Percentiles rank a stretch among this genome's conserved stretches.
These are phyloP conservation scores for Tetragonia tetragonoides DNA, from an alignment of 148 eudicot species.

Conservation along the genomic window DNA sequence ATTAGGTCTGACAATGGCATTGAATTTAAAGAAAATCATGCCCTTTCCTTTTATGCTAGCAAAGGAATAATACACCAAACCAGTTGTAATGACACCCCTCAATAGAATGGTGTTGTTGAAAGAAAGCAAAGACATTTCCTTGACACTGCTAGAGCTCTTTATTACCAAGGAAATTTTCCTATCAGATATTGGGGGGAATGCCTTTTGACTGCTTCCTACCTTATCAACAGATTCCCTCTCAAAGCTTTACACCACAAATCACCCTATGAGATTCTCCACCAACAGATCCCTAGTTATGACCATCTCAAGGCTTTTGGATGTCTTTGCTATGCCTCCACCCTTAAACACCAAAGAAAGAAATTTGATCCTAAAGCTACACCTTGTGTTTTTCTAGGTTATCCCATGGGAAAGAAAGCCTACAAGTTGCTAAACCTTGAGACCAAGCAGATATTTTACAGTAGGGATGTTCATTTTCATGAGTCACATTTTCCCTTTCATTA, in stretches of 20 bases:
- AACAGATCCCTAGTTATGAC: not conserved
- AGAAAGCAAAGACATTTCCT: too few relatives aligned
- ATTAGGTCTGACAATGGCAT: too few relatives aligned
- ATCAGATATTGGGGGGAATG: not conserved
- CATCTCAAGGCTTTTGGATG: not conserved
- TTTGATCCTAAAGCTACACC: not conserved
- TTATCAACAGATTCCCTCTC: not conserved
- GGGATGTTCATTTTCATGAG: conserved; percentile 1
- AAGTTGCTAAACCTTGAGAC: not conserved
- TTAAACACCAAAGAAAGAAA: not conserved
- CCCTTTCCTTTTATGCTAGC: too few relatives aligned
- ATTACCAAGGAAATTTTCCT: conserved; percentile 12
- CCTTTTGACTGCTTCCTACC: not conserved
- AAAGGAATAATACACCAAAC: too few relatives aligned
- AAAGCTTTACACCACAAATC: too few relatives aligned
- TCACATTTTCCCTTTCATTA: not conserved
- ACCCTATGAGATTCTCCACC: not conserved
- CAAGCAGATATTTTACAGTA: not conserved
- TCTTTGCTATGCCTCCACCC: not conserved
- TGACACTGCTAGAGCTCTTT: not conserved
- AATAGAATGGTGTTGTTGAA: too few relatives aligned
- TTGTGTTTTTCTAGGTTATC: not conserved
- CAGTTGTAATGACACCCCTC: too few relatives aligned
- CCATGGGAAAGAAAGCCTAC: not conserved
- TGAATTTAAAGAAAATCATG: too few relatives aligned